Conservation (phyloP, 768 basidiomycete species). For the Amanita rubescens region DNA sequence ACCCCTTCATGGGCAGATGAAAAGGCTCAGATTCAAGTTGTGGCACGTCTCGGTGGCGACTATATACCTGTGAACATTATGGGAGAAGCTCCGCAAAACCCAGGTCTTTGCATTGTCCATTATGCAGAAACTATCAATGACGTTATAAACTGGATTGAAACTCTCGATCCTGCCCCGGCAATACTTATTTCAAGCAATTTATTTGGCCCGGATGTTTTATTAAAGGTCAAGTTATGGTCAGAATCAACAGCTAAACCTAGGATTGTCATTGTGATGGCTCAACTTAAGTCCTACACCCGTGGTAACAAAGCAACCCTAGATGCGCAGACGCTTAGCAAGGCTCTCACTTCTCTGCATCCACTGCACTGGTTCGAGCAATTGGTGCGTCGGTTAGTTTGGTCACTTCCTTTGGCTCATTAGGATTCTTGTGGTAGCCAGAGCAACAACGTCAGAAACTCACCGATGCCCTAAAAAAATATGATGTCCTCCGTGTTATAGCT, state of each 20-base stretch:
- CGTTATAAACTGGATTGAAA: slow-evolving; percentile 7
- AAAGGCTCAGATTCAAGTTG: slow-evolving; percentile 2
- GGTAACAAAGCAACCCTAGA: neutral
- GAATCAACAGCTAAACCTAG: neutral
- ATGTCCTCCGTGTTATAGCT: slow-evolving; percentile 11
- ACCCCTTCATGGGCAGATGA: slow-evolving; percentile 5
- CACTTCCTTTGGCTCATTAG: neutral
- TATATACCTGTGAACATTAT: slow-evolving; percentile 10
- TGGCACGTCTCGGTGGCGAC: slow-evolving; percentile 5
- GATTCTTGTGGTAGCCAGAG: neutral
- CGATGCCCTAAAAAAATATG: slow-evolving; percentile 7
- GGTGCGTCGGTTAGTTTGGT: slow-evolving; percentile 6
- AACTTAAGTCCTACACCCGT: slow-evolving; percentile 10
- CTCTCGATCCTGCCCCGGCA: slow-evolving; percentile 1
- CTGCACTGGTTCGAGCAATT: slow-evolving; percentile 8
- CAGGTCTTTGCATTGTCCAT: slow-evolving; percentile 10
- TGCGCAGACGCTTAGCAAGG: slow-evolving; percentile 2
- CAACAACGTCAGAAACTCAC: slow-evolving; percentile 9
- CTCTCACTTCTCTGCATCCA: slow-evolving; percentile 12
- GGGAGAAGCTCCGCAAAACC: slow-evolving; percentile 9
- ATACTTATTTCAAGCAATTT: slow-evolving; percentile 8
- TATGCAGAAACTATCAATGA: slow-evolving; percentile 9
- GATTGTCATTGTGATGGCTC: slow-evolving; percentile 12
- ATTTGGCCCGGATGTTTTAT: slow-evolving; percentile 11
- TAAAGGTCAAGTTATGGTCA: neutral